phyloP scores from a whole-genome alignment of 2,329 filamentous ascomycete genomes.

The Fusarium subglutinans region DNA sequence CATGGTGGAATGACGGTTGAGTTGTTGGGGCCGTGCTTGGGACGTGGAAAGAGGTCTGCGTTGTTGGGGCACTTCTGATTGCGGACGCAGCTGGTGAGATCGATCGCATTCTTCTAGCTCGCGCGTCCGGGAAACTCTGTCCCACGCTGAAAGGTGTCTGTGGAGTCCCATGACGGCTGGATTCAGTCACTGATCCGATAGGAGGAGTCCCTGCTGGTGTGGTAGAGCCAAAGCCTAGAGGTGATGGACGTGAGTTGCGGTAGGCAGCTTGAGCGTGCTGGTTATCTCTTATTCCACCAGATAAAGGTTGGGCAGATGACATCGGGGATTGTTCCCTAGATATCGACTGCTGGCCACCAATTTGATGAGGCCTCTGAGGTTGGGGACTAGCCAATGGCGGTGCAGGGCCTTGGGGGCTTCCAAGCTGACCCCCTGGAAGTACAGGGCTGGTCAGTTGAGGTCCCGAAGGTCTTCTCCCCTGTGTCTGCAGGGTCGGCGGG shows the following conservation, averaged over 20 bases:
- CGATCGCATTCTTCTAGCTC: constrained; percentile 20
- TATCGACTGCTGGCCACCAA: constrained; percentile 17
- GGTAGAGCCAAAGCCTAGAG: constrained; percentile 25
- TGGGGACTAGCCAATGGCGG: constrained; percentile 30
- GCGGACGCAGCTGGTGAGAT: constrained; percentile 28
- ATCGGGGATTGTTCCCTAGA: constrained; percentile 28
- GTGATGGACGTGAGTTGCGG: constrained; percentile 29
- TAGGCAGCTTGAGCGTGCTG: constrained; percentile 18
- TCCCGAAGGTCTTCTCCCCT: constrained; percentile 12
- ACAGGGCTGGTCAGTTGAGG: constrained; percentile 16
- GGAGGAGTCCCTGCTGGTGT: constrained; percentile 29
- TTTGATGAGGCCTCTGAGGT: constrained; percentile 29
- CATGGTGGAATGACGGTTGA: constrained; percentile 23
- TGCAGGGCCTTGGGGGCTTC: neutral
- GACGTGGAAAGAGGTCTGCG: constrained; percentile 26
- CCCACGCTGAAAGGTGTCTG: constrained; percentile 23
- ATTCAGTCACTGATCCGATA: neutral
- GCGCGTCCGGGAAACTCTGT: constrained; percentile 5
- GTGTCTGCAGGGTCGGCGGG: neutral
- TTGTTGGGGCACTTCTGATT: constrained; percentile 17
- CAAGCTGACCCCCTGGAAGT: constrained; percentile 10
- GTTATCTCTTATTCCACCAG: constrained; percentile 11
- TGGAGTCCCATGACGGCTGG: constrained; percentile 25
- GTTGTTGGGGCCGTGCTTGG: constrained; percentile 28
- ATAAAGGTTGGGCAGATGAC: constrained; percentile 16